phyloP scores from a whole-genome alignment of 2,329 filamentous ascomycete genomes.

The Cercospora janseana region DNA sequence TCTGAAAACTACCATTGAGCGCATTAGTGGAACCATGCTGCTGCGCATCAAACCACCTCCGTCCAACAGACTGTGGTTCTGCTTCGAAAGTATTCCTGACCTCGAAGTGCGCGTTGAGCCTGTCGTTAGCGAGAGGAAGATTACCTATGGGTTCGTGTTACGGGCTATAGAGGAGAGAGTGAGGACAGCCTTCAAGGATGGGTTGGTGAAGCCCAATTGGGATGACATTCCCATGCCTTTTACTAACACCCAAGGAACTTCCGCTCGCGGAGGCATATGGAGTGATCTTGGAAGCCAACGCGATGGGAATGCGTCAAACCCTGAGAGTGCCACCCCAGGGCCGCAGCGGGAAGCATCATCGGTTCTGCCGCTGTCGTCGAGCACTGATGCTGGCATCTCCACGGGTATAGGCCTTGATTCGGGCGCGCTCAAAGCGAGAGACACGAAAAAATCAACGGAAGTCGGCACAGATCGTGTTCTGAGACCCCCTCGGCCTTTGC shows the following conservation, averaged over 20 bases:
- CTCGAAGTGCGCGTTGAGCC: conserved; percentile 94
- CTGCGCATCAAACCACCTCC: conserved; percentile 91
- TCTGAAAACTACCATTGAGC: conserved; percentile 79
- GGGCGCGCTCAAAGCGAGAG: conserved; percentile 15
- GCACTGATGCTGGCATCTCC: conserved; percentile 17
- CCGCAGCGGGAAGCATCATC: conserved; percentile 30
- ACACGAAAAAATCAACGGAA: conserved; percentile 19
- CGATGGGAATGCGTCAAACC: conserved; percentile 1
- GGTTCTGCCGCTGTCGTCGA: conserved; percentile 25
- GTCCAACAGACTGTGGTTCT: conserved; percentile 93
- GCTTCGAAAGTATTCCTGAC: conserved; percentile 90
- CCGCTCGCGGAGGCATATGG: conserved; percentile 84
- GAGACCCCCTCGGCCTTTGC: conserved; percentile 25
- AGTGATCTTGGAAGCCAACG: conserved; percentile 43
- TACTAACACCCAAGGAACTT: conserved; percentile 73
- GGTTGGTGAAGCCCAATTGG: conserved; percentile 89
- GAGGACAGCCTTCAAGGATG: conserved; percentile 89
- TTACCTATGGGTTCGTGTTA: conserved; percentile 89
- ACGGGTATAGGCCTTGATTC: conserved; percentile 24
- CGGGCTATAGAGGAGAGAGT: conserved; percentile 93
- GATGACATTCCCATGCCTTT: conserved; percentile 79
- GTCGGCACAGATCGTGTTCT: conserved; percentile 8
- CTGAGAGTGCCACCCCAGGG: conserved; percentile 11
- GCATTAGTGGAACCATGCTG: conserved; percentile 78
- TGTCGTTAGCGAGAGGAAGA: conserved; percentile 90